phyloP scores from a whole-genome alignment of 2,329 filamentous ascomycete genomes.

The Cucurbitaria berberidis region DNA sequence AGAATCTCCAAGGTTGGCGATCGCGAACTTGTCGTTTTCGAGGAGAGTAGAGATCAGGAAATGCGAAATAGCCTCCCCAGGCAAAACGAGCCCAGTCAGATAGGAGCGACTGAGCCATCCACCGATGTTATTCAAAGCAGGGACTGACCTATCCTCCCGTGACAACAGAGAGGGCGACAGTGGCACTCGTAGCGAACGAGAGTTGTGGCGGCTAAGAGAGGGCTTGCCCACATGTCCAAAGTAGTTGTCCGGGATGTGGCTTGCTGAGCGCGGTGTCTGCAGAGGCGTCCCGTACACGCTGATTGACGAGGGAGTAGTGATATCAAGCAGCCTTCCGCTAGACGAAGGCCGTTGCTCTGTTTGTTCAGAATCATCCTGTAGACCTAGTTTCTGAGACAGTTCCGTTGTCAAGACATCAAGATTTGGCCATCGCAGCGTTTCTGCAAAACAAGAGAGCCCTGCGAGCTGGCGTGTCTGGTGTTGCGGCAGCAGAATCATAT shows the following conservation, averaged over 20 bases:
- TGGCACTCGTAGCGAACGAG: slow-evolving; percentile 40
- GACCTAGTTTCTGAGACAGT: slow-evolving; percentile 47
- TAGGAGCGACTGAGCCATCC: slow-evolving; percentile 64
- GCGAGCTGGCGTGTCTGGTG: slow-evolving; percentile 53
- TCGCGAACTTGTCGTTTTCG: slow-evolving; percentile 60
- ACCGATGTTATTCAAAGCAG: slow-evolving; percentile 43
- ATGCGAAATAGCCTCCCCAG: slow-evolving; percentile 60
- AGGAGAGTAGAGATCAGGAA: slow-evolving; percentile 63
- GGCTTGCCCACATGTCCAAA: slow-evolving; percentile 43
- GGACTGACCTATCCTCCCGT: slow-evolving; percentile 18
- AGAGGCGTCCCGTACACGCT: slow-evolving; percentile 50
- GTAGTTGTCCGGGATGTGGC: slow-evolving; percentile 40
- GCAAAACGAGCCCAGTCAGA: slow-evolving; percentile 61
- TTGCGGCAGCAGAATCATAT: slow-evolving; percentile 44
- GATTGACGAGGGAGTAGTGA: slow-evolving; percentile 35
- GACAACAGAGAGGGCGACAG: slow-evolving; percentile 29
- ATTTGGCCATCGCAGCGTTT: slow-evolving; percentile 58
- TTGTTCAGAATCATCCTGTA: slow-evolving; percentile 20
- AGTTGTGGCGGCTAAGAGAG: slow-evolving; percentile 28
- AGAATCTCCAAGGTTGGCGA: slow-evolving; percentile 56
- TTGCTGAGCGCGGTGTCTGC: slow-evolving; percentile 42
- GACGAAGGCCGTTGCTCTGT: slow-evolving; percentile 23
- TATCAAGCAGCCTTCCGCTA: slow-evolving; percentile 30
- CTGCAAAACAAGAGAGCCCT: slow-evolving; percentile 59
- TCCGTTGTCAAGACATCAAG: slow-evolving; percentile 47